These are phyloP conservation scores for Saccharomycopsis schoenii DNA, from an alignment of 805 yeast genomes.

Conservation along the genomic window DNA sequence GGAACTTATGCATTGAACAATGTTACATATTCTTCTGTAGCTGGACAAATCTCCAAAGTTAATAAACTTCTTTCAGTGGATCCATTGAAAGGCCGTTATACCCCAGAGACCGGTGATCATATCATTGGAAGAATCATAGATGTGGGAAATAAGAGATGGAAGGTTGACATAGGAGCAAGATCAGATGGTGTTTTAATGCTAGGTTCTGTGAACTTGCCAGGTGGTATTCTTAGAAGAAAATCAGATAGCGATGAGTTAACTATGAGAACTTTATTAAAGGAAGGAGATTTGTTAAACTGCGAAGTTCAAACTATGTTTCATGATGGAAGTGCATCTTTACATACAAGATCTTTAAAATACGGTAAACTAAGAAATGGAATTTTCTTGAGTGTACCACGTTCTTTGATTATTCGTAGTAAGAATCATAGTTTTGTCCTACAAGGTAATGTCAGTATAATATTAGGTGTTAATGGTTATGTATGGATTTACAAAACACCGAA, in stretches of 20 bases:
- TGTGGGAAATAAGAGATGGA: conserved; percentile 92
- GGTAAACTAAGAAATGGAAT: conserved; percentile 92
- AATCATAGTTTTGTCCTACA: conserved; percentile 85
- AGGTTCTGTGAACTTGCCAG: conserved; percentile 94
- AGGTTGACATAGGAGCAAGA: conserved; percentile 91
- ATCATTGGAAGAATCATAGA: conserved; percentile 89
- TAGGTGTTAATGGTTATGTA: conserved; percentile 91
- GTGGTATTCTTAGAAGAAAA: conserved; percentile 90
- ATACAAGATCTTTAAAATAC: conserved; percentile 89
- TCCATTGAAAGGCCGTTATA: conserved; percentile 79
- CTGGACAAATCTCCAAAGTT: conserved; percentile 80
- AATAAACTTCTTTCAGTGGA: conserved; percentile 78
- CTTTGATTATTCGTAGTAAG: conserved; percentile 74
- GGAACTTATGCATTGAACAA: conserved; percentile 80
- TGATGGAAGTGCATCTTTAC: conserved; percentile 89
- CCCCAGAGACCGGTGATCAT: conserved; percentile 96
- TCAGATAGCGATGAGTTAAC: conserved; percentile 92
- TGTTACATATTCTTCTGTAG: conserved; percentile 80
- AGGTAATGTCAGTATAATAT: conserved; percentile 81
- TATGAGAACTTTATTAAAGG: conserved; percentile 89
- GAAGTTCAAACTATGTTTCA: conserved; percentile 86
- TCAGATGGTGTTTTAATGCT: conserved; percentile 88
- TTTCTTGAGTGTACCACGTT: conserved; percentile 71
- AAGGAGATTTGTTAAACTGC: conserved; percentile 91
- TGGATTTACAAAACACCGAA: conserved; percentile 72